phyloP scores from a whole-genome alignment of 2,329 filamentous ascomycete genomes.

The Ilyonectria mors-panacis region DNA sequence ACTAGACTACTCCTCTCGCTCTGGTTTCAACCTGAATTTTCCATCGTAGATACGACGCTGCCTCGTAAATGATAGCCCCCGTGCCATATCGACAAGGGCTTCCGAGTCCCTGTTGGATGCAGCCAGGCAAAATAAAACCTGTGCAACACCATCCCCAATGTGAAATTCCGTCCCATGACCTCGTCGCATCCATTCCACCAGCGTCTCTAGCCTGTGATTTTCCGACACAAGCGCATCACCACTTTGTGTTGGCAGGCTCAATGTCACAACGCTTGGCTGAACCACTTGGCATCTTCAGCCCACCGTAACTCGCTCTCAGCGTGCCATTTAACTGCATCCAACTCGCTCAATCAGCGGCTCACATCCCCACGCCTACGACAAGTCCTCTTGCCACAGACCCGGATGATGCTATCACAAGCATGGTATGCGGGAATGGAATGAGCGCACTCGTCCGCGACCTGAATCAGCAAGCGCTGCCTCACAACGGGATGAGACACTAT shows the following conservation, averaged over 20 bases:
- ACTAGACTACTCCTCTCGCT: background rate
- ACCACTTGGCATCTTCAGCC: background rate
- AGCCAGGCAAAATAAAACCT: slow-evolving; percentile 3
- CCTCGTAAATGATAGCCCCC: slow-evolving; percentile 2
- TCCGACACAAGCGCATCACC: slow-evolving; percentile 9
- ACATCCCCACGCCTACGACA: background rate
- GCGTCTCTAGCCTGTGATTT: background rate
- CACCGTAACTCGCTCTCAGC: background rate
- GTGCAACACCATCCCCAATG: background rate
- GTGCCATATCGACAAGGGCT: slow-evolving; percentile 7
- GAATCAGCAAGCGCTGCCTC: slow-evolving; percentile 39
- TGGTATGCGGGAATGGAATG: slow-evolving; percentile 37
- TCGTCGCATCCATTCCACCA: slow-evolving; percentile 13
- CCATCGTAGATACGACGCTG: slow-evolving; percentile 5
- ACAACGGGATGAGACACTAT: slow-evolving; percentile 40
- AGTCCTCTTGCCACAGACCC: background rate
- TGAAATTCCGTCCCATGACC: slow-evolving; percentile 7
- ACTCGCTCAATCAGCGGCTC: slow-evolving; percentile 6
- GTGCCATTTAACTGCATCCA: slow-evolving; percentile 8
- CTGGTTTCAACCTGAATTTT: slow-evolving; percentile 10
- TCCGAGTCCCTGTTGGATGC: background rate
- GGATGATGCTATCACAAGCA: background rate
- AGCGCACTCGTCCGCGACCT: slow-evolving; percentile 12
- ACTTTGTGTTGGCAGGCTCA: background rate
- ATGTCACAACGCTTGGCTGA: background rate